phyloP scores from a whole-genome alignment of 1,284 basidiomycete species.

The Cutaneotrichosporon sp. region DNA sequence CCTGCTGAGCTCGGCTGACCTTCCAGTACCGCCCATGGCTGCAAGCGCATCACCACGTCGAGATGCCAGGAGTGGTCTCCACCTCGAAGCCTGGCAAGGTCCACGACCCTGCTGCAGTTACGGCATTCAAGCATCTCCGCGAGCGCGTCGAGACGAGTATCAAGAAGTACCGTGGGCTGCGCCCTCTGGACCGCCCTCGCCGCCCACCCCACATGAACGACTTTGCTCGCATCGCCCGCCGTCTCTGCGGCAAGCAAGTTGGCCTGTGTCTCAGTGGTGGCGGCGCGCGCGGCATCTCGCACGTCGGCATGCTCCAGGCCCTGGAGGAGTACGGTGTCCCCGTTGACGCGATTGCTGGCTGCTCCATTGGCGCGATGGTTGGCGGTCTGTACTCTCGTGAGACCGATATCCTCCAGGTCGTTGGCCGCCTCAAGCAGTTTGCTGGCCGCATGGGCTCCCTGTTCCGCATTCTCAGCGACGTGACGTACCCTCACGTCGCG shows the following conservation, averaged over 20 bases:
- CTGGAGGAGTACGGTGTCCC: conserved; percentile 90
- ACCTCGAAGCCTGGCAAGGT: conserved; percentile 61
- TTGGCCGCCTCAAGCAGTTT: conserved; percentile 70
- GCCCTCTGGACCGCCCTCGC: conserved; percentile 69
- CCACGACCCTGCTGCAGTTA: conserved; percentile 85
- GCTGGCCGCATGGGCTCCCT: conserved; percentile 88
- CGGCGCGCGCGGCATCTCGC: conserved; percentile 91
- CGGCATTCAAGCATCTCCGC: conserved; percentile 72
- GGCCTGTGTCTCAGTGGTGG: conserved; percentile 95
- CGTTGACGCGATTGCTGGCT: conserved; percentile 84
- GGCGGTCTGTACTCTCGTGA: conserved; percentile 96
- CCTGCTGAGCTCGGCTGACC: neutral
- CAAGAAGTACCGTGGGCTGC: conserved; percentile 75
- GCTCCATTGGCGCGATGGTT: conserved; percentile 89
- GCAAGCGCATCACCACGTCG: conserved; percentile 49
- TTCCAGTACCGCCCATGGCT: conserved; percentile 89
- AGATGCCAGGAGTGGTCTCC: conserved; percentile 59
- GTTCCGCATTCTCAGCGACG: conserved; percentile 91
- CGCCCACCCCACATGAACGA: conserved; percentile 81
- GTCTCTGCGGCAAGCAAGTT: conserved; percentile 89
- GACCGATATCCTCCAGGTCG: conserved; percentile 82
- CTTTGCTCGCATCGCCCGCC: conserved; percentile 86
- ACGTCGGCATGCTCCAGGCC: conserved; percentile 86
- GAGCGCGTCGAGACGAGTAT: conserved; percentile 87
- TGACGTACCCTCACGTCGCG: conserved; percentile 95